Percentiles rank a stretch among this genome's conserved stretches.
Evolutionary conservation across 139 green algal species (phyloP).

Genomic region (Chlorella sp.): DNA sequence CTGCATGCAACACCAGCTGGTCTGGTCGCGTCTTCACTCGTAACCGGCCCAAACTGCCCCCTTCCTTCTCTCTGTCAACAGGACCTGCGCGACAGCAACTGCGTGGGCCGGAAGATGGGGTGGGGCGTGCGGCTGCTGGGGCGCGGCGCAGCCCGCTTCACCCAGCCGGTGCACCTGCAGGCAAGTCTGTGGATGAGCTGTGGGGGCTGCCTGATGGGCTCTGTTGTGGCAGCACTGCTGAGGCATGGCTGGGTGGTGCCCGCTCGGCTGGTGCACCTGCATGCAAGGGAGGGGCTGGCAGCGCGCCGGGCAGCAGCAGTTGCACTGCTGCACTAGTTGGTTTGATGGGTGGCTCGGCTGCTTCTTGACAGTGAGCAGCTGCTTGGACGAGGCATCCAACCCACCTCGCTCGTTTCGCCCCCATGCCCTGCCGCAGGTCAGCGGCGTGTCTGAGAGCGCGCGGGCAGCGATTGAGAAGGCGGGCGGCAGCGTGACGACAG

Average conservation of each 20-base stretch:
- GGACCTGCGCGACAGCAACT: constrained; percentile 76
- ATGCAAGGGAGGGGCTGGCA: not conserved
- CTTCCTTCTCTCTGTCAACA: not conserved
- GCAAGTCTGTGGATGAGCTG: not conserved
- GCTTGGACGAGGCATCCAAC: no score
- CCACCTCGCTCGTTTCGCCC: no score
- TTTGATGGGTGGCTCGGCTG: no score
- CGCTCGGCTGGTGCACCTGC: not conserved
- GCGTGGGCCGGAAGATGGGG: constrained; percentile 68
- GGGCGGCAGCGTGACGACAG: constrained; percentile 84
- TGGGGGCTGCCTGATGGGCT: not conserved
- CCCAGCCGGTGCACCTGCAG: constrained; percentile 57
- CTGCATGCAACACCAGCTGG: no score
- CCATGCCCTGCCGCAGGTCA: constrained; percentile 71
- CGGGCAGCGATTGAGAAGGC: constrained; percentile 67
- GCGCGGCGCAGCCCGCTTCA: constrained; percentile 45
- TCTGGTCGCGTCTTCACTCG: no score
- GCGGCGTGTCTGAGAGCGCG: constrained; percentile 60
- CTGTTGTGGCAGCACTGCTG: no score
- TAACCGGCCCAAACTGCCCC: no score
- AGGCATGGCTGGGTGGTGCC: not conserved
- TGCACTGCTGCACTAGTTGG: not conserved
- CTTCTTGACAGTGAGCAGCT: no score
- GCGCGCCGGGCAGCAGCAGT: no score
- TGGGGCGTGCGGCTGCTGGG: constrained; percentile 92